phyloP scores from a whole-genome alignment of 2,329 filamentous ascomycete genomes.

The Diaporthe australafricana region DNA sequence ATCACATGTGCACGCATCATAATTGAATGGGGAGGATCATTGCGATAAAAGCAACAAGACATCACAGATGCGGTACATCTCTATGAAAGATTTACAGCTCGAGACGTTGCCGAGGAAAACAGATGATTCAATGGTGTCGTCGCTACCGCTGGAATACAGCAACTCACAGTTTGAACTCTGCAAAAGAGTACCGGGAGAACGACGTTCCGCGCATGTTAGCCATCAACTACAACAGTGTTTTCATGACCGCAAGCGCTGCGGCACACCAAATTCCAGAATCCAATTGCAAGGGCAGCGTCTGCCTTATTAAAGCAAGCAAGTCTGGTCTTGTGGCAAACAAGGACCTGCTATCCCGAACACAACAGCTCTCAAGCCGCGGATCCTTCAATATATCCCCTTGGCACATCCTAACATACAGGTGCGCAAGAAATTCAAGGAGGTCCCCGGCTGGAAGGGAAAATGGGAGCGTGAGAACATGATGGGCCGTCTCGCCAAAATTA shows the following conservation, averaged over 20 bases:
- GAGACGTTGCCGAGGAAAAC: constrained; percentile 71
- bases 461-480: constrained; percentile 84
- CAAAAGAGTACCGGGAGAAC: constrained; percentile 72
- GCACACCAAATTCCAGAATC: constrained; percentile 71
- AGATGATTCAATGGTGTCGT: constrained; percentile 75
- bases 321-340: constrained; percentile 63
- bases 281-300: constrained; percentile 65
- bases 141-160: constrained; percentile 76
- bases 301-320: constrained; percentile 69
- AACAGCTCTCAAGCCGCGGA: constrained; percentile 75
- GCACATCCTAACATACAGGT: constrained; percentile 78
- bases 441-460: constrained; percentile 67
- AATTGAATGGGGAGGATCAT: constrained; percentile 70
- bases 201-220: constrained; percentile 72
- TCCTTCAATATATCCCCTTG: constrained; percentile 78
- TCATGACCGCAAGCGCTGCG: constrained; percentile 77
- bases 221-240: constrained; percentile 77
- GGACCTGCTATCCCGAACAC: constrained; percentile 75
- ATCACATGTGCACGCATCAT: constrained; percentile 67
- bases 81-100: constrained; percentile 66
- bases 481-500: constrained; percentile 66
- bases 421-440: constrained; percentile 74
- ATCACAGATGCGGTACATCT: constrained; percentile 71
- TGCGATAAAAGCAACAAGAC: constrained; percentile 76
- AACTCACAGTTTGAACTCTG: constrained; percentile 75